phyloP scores from a whole-genome alignment of 2,329 filamentous ascomycete species.

The Diaporthe humulicola region DNA sequence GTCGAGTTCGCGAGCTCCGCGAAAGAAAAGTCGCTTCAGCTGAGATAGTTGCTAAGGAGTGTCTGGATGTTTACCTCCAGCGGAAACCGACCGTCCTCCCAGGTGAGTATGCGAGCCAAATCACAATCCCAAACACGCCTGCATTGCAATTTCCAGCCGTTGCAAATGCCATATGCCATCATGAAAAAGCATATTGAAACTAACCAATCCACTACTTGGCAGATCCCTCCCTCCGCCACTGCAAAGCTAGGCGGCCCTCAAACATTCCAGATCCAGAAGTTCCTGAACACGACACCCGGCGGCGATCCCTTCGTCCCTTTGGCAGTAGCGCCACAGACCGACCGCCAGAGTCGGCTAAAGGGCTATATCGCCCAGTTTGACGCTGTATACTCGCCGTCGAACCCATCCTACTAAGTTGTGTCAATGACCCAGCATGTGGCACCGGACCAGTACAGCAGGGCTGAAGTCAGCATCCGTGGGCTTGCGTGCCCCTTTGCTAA shows the following conservation, averaged over 20 bases:
- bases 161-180: neutral
- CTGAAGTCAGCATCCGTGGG: neutral
- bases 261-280: slow-evolving; percentile 24
- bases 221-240: neutral
- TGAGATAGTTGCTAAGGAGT: neutral
- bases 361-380: slow-evolving; percentile 16
- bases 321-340: neutral
- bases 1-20: neutral
- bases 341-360: neutral
- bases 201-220: neutral
- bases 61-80: slow-evolving; percentile 19
- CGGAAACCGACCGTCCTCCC: neutral
- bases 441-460: slow-evolving; percentile 9
- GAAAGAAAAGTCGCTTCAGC: neutral
- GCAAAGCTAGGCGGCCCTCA: neutral
- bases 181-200: neutral
- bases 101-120: neutral
- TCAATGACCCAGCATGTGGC: slow-evolving; percentile 7
- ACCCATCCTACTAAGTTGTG: neutral
- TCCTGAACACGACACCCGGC: slow-evolving; percentile 1
- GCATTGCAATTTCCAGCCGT: neutral
- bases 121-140: neutral
- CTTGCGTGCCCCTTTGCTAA: slow-evolving; percentile 25
- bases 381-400: neutral
- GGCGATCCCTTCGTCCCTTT: neutral